Evolutionary conservation across 1,284 basidiomycete species (phyloP), one percentile per base, ranked within the genome.

Genomic region (Ganoderma lingzhi): DNA sequence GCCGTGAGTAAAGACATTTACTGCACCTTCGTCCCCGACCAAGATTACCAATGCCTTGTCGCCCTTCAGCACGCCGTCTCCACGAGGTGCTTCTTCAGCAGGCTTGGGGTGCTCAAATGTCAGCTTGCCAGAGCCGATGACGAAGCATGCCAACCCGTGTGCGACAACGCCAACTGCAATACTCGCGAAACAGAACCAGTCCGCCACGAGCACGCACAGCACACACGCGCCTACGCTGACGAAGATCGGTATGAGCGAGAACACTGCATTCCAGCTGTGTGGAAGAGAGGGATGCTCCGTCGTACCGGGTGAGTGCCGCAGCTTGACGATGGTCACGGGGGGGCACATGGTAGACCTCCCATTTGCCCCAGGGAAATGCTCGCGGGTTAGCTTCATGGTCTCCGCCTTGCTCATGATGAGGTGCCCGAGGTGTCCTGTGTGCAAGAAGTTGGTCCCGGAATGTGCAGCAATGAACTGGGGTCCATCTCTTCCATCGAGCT

Each of bases 111-210:
- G 51, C 51, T 2, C 12, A 28, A 55, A 32, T 28, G 23, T 55
- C 28, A 55, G 51, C 51, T 30, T 55, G 28, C 51, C 51, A 1
- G 51, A 55, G 51, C 51, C 51, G 28, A 55, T 55, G 10, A 55
- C 51, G 14, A 9, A 55, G 51, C 23, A 55, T 1, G 51, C 51
- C 9, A 32, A 4, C 4, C 63, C 63, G 48, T 48, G 30, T 12
- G 45, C 32, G 1, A 41, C 39, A 35, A 64, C 56, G 35, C 63
- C 63, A 6, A 64, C 23, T 3, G 19, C 17, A 45, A 64, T 64
- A 28, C 44, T 64, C 32, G 63, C 44, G 32, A 51, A 55, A 30
- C 41, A 64, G 48, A 45, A 53, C 63, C 63, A 64, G 32, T 64
- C 63, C 10, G 8, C 35, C 9, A 53, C 44, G 30, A 53, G 32